Conservation (phyloP, 352 stramenopile genomes). For the Globisporangium perplexum region DNA sequence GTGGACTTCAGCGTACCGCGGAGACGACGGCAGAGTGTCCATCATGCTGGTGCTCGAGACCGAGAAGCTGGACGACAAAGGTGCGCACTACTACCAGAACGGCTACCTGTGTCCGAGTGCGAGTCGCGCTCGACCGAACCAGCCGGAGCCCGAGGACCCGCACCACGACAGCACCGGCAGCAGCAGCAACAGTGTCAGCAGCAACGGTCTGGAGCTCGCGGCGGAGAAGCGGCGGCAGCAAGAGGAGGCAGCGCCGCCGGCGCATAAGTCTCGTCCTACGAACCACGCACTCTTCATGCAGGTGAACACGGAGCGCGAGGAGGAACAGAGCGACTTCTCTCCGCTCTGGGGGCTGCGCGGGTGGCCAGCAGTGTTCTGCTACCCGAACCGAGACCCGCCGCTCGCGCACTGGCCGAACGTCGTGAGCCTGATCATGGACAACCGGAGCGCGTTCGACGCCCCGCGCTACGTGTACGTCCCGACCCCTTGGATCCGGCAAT, state of each 20-base stretch:
- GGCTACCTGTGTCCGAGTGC: constrained; percentile 66
- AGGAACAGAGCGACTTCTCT: constrained; percentile 72
- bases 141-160: constrained; percentile 11
- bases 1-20: constrained; percentile 32
- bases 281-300: constrained; percentile 48
- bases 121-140: constrained; percentile 10
- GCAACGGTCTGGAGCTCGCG: background rate
- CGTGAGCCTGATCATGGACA: constrained; percentile 86
- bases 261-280: constrained; percentile 5
- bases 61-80: constrained; percentile 68
- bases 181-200: constrained; percentile 1
- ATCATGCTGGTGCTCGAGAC: constrained; percentile 80
- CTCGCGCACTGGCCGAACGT: constrained; percentile 84
- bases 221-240: constrained; percentile 17
- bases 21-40: constrained; percentile 36
- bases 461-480: constrained; percentile 46
- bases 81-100: constrained; percentile 67
- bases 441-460: constrained; percentile 44
- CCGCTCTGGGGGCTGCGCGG: constrained; percentile 72
- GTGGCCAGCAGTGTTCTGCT: constrained; percentile 82
- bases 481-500: too few relatives aligned
- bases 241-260: constrained; percentile 12
- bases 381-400: constrained; percentile 50
- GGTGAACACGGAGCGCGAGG: constrained; percentile 46
- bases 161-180: constrained; percentile 5